These are phyloP conservation scores for Hymenoscyphus salicellus DNA, from an alignment of 2,329 filamentous ascomycete genomes.

Conservation along the genomic window DNA sequence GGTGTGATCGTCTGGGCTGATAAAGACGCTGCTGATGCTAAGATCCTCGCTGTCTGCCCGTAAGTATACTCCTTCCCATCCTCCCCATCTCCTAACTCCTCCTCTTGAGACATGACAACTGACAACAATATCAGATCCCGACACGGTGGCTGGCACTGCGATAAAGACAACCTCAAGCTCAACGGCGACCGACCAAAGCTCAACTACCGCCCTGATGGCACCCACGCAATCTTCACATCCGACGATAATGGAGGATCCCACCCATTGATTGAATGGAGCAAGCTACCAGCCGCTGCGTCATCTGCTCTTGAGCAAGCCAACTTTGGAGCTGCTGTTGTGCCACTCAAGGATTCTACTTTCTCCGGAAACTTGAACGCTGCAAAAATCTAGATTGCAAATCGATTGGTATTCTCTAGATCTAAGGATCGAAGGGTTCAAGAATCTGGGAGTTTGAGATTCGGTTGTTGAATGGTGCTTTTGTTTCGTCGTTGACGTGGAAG, in stretches of 20 bases:
- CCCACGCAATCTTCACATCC: not conserved
- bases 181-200: not conserved
- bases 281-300: not conserved
- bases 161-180: not conserved
- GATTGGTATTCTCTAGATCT: not conserved
- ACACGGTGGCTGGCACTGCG: not conserved
- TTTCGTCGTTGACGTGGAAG: not conserved
- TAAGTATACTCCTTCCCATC: not conserved
- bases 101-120: not conserved
- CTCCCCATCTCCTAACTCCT: not conserved
- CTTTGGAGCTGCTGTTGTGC: not conserved
- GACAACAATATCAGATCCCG: not conserved
- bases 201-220: not conserved
- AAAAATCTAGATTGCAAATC: not conserved
- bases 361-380: not conserved
- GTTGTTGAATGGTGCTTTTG: not conserved
- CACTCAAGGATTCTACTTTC: constrained; percentile 1
- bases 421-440: not conserved
- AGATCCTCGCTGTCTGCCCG: not conserved
- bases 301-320: not conserved
- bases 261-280: not conserved
- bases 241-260: not conserved
- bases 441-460: not conserved
- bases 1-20: not conserved
- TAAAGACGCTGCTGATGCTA: not conserved